A percentile compares a stretch with the other conserved stretches of the same genome.
Evolutionary conservation across 805 yeast species (phyloP).

Genomic region (Saccharomyces kudriavzevii): DNA sequence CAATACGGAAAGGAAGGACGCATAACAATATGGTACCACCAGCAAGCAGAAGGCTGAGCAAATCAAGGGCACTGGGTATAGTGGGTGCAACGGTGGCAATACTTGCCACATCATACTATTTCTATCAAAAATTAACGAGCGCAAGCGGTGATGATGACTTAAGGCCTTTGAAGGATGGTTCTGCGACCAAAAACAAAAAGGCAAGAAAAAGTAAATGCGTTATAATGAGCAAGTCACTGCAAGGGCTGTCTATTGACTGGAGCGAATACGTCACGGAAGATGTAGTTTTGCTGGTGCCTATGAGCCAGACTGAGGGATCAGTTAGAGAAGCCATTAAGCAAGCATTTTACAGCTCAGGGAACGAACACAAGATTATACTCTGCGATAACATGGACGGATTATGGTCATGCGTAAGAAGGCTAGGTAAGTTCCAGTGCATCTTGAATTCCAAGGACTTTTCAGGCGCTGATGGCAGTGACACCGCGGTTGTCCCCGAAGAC

Average conservation of each 20-base stretch:
- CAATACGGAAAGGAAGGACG: not conserved
- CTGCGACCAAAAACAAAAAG: not conserved
- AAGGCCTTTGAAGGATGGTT: not conserved
- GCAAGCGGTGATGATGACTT: not conserved
- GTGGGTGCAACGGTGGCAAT: not conserved
- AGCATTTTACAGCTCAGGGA: not conserved
- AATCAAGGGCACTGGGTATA: not conserved
- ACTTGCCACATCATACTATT: not conserved
- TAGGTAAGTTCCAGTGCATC: conserved; percentile 33
- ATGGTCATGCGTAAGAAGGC: conserved; percentile 48
- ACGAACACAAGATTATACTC: conserved; percentile 33
- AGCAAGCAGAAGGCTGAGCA: not conserved
- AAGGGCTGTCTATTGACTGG: conserved; percentile 14
- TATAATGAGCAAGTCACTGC: conserved; percentile 14
- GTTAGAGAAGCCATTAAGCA: not conserved
- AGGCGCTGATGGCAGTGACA: conserved; percentile 2
- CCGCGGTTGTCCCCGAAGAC: conserved; percentile 24
- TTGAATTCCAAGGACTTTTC: conserved; percentile 23
- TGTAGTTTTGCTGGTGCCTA: conserved; percentile 30
- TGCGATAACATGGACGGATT: conserved; percentile 44
- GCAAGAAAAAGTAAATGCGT: conserved; percentile 7
- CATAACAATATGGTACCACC: not conserved
- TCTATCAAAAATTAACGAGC: not conserved
- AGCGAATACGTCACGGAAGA: conserved; percentile 13
- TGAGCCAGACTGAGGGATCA: not conserved